Conservation (phyloP, 2,329 filamentous ascomycete species). For the Harringtonia aguacate region DNA sequence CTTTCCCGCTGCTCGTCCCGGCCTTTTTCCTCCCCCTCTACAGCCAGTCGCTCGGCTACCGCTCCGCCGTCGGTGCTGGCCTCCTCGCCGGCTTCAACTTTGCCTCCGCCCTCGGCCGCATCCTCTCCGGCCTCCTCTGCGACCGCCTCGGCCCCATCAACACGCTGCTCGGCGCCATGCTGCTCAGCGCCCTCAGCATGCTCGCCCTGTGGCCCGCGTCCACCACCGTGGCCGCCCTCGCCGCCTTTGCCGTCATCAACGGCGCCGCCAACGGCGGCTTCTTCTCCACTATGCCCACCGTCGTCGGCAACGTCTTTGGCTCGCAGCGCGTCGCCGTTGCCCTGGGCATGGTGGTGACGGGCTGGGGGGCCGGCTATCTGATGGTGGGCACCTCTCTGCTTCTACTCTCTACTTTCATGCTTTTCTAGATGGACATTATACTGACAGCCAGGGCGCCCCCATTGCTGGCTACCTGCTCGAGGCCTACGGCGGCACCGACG, state of each 20-base stretch:
- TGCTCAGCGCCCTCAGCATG: constrained; percentile 46
- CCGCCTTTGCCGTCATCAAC: constrained; percentile 48
- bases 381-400: constrained; percentile 18
- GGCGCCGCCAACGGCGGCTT: constrained; percentile 52
- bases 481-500: constrained; percentile 38
- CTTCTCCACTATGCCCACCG: constrained; percentile 53
- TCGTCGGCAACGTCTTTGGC: constrained; percentile 49
- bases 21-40: constrained; percentile 52
- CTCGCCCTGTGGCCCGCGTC: constrained; percentile 51
- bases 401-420: neutral
- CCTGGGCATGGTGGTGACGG: constrained; percentile 51
- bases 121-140: constrained; percentile 41
- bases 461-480: constrained; percentile 50
- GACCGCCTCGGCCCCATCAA: constrained; percentile 46
- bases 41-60: constrained; percentile 40
- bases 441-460: constrained; percentile 33
- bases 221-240: constrained; percentile 38
- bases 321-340: constrained; percentile 41
- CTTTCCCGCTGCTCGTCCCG: constrained; percentile 49
- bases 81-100: constrained; percentile 52
- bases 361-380: constrained; percentile 51
- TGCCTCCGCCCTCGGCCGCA: constrained; percentile 45
- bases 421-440: neutral
- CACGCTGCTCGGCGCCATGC: constrained; percentile 36
- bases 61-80: constrained; percentile 40